These are phyloP conservation scores for Neonectria faginata DNA, from an alignment of 2,329 filamentous ascomycete genomes.

Conservation along the genomic window DNA sequence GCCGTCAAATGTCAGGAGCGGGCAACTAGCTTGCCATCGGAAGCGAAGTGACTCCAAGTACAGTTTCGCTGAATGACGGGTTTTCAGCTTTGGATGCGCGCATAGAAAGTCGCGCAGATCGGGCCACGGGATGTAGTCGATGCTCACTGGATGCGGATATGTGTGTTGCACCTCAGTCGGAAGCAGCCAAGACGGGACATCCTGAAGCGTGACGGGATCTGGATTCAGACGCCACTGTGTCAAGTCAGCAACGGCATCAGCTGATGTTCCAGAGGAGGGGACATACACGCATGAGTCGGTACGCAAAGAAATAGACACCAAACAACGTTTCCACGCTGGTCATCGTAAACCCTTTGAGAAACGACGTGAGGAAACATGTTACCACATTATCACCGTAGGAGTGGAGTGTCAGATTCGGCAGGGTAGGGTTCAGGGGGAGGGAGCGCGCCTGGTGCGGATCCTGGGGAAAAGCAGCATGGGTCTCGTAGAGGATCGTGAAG, in stretches of 20 bases:
- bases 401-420: conserved; percentile 41
- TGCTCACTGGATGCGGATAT: conserved; percentile 39
- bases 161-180: conserved; percentile 41
- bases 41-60: conserved; percentile 39
- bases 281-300: conserved; percentile 40
- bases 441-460: conserved; percentile 33
- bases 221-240: conserved; percentile 42
- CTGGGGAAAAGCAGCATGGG: conserved; percentile 39
- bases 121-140: conserved; percentile 45
- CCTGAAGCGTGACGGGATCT: conserved; percentile 36
- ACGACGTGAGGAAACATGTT: conserved; percentile 37
- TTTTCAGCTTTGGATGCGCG: conserved; percentile 34
- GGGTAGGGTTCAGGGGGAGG: conserved; percentile 40
- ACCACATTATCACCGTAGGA: conserved; percentile 41
- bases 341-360: conserved; percentile 41
- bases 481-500: conserved; percentile 43
- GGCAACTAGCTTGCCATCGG: conserved; percentile 36
- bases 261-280: not conserved
- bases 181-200: conserved; percentile 38
- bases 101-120: conserved; percentile 41
- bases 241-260: conserved; percentile 2
- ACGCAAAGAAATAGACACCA: conserved; percentile 42
- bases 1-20: conserved; percentile 29
- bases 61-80: conserved; percentile 39
- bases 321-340: conserved; percentile 41